These are phyloP conservation scores for Colletotrichum musae DNA, from an alignment of 2,329 filamentous ascomycete genomes.

Conservation along the genomic window DNA sequence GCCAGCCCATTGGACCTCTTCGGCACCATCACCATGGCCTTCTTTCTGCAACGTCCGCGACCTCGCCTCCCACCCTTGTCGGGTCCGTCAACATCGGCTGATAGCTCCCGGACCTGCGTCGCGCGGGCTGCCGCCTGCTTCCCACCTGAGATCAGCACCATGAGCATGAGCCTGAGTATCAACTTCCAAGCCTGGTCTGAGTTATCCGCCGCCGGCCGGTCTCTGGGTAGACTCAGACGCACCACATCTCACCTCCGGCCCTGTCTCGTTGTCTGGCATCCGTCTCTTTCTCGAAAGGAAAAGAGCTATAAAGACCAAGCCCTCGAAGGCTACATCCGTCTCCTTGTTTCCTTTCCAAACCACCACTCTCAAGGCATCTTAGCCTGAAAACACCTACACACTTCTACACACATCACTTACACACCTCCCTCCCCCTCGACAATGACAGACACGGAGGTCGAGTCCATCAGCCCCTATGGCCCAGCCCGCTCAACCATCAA, in stretches of 20 bases:
- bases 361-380: constrained; percentile 45
- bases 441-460: constrained; percentile 53
- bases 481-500: constrained; percentile 75
- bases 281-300: not conserved
- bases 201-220: constrained; percentile 6
- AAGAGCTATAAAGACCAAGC: constrained; percentile 34
- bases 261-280: not conserved
- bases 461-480: constrained; percentile 76
- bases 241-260: not conserved
- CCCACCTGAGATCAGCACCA: constrained; percentile 23
- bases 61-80: constrained; percentile 19
- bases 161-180: constrained; percentile 17
- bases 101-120: constrained; percentile 27
- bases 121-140: constrained; percentile 5
- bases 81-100: constrained; percentile 32
- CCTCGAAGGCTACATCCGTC: constrained; percentile 1
- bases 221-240: constrained; percentile 14
- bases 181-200: constrained; percentile 5
- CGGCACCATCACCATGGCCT: not conserved
- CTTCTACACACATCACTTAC: constrained; percentile 10
- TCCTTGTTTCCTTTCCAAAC: constrained; percentile 4
- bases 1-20: constrained; percentile 24
- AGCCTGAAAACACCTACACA: constrained; percentile 38
- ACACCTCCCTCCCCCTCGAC: constrained; percentile 21
- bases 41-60: constrained; percentile 8